Evolutionary conservation across 257 asterid species (phyloP).

Genomic region (Nemophila menziesii): DNA sequence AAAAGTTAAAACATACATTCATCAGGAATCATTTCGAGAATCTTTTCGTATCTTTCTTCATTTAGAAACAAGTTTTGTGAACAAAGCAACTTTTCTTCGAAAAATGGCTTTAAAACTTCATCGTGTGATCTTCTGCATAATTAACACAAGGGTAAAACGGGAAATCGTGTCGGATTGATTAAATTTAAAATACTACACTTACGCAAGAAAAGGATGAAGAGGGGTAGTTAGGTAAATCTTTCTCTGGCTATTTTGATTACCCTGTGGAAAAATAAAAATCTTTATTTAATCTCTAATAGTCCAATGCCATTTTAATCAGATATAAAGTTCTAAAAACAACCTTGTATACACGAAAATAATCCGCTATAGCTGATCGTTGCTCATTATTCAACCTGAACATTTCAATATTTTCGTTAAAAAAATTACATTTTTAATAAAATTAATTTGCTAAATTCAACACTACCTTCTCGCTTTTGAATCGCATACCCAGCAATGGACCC

Average conservation of each 20-base stretch:
- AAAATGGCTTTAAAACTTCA: conserved; percentile 55
- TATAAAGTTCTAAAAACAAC: conserved; percentile 19
- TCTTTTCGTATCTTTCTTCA: conserved; percentile 66
- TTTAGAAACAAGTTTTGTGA: conserved; percentile 56
- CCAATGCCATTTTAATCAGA: not conserved
- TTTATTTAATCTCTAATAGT: conserved; percentile 6
- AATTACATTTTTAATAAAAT: not conserved
- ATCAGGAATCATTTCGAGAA: conserved; percentile 81
- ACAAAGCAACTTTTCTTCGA: conserved; percentile 44
- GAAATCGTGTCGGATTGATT: not conserved
- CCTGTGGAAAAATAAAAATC: conserved; percentile 33
- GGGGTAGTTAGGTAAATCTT: conserved; percentile 48
- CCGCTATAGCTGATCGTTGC: conserved; percentile 74
- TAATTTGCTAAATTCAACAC: not conserved
- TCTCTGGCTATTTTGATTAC: conserved; percentile 61
- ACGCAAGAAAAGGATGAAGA: conserved; percentile 84
- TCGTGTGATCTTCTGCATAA: conserved; percentile 63
- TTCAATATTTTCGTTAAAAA: not conserved
- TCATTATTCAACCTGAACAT: conserved; percentile 67
- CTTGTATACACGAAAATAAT: conserved; percentile 78
- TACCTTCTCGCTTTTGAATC: conserved; percentile 92
- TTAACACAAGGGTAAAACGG: conserved; percentile 3
- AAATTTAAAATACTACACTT: conserved; percentile 20
- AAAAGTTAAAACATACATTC: conserved; percentile 39
- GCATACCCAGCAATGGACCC: conserved; percentile 98